Evolutionary conservation across 257 asterid genomes (phyloP).

Genomic region (Pogostemon cablin): DNA sequence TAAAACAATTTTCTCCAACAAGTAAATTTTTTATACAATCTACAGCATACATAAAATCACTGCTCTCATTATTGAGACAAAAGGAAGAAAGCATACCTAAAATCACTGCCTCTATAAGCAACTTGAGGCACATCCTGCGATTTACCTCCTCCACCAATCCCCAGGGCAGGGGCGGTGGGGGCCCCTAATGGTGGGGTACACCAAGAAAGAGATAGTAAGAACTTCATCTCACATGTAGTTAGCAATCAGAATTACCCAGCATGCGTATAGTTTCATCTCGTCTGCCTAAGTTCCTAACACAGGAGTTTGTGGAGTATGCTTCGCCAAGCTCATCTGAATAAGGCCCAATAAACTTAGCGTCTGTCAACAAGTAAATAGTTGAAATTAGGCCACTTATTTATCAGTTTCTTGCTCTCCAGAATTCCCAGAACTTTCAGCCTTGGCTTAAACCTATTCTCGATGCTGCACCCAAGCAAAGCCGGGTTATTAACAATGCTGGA

Average conservation of each 20-base stretch:
- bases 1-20: too few species aligned
- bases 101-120: too few species aligned
- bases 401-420: constrained; percentile 34
- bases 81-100: background rate
- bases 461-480: constrained; percentile 24
- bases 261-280: background rate
- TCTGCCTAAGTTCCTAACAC: background rate
- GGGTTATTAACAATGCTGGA: constrained; percentile 26
- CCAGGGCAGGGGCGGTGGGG: too few species aligned
- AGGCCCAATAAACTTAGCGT: constrained; percentile 32
- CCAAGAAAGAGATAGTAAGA: background rate
- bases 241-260: too few species aligned
- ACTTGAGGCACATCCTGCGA: too few species aligned
- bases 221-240: too few species aligned
- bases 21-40: too few species aligned
- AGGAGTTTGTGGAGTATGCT: background rate
- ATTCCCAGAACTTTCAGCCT: constrained; percentile 33
- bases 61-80: too few species aligned
- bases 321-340: constrained; percentile 29
- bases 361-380: background rate
- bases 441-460: constrained; percentile 44
- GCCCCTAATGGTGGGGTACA: too few species aligned
- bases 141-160: too few species aligned
- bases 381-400: constrained; percentile 34
- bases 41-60: too few species aligned